Evolutionary conservation across 148 eudicot species (phyloP).

Genomic region (Amaranthus cruentus): DNA sequence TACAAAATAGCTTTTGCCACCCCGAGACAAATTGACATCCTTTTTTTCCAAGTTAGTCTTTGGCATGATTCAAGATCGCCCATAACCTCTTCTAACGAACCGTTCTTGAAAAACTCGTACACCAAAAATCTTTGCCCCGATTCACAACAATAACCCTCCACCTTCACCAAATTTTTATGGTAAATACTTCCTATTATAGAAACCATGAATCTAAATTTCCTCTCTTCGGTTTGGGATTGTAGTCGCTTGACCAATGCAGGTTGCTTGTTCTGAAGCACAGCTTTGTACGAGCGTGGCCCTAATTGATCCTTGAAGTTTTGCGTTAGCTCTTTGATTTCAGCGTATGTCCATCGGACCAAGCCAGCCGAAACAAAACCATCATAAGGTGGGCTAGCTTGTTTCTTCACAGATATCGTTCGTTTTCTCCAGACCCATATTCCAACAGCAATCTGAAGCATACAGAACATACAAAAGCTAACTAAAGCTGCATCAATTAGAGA

Average conservation of each 20-base stretch:
- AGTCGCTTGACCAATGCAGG: slow-evolving; percentile 40
- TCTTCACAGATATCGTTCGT: slow-evolving; percentile 23
- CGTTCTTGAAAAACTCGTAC: slow-evolving; percentile 48
- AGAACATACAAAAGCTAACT: slow-evolving; percentile 32
- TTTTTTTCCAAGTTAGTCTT: slow-evolving; percentile 49
- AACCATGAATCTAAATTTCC: slow-evolving; percentile 37
- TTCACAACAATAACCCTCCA: slow-evolving; percentile 59
- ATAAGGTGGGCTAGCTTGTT: slow-evolving; percentile 28
- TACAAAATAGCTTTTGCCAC: slow-evolving; percentile 52
- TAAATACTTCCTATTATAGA: slow-evolving; percentile 41
- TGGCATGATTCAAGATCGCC: slow-evolving; percentile 36
- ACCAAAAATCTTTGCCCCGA: slow-evolving; percentile 41
- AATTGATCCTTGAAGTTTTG: slow-evolving; percentile 45
- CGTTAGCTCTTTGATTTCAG: slow-evolving; percentile 49
- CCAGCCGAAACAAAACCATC: slow-evolving; percentile 32
- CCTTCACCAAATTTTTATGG: slow-evolving; percentile 49
- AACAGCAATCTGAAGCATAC: slow-evolving; percentile 36
- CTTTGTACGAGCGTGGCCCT: slow-evolving; percentile 43
- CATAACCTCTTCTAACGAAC: slow-evolving; percentile 40
- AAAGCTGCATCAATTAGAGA: slow-evolving; percentile 42
- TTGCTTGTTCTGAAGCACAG: slow-evolving; percentile 27
- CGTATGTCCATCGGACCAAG: slow-evolving; percentile 36
- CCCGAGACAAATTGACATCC: slow-evolving; percentile 41
- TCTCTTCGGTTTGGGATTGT: slow-evolving; percentile 29
- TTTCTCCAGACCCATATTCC: slow-evolving; percentile 41